phyloP scores from a whole-genome alignment of 2,329 filamentous ascomycete genomes.

The Epichloe gansuensis region DNA sequence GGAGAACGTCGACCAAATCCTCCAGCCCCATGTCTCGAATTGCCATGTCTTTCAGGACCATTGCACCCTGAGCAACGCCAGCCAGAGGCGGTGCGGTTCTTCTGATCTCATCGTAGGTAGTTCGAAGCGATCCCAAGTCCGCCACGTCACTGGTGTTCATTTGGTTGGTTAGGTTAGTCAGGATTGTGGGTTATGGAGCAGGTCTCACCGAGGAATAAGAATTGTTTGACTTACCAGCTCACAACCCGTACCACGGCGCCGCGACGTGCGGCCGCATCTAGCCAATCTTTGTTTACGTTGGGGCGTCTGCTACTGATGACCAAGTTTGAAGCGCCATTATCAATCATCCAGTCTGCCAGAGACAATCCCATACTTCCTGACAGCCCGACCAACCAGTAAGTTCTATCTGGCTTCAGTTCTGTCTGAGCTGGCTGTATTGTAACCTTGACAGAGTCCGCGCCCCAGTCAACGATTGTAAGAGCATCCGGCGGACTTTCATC shows the following conservation, averaged over 20 bases:
- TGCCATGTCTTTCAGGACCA: constrained; percentile 28
- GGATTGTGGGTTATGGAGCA: too few relatives aligned
- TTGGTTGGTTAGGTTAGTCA: too few relatives aligned
- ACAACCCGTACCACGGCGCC: not conserved
- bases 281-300: not conserved
- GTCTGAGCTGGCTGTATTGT: constrained; percentile 3
- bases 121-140: constrained; percentile 2
- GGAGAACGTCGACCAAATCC: constrained; percentile 13
- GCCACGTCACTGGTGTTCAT: constrained; percentile 4
- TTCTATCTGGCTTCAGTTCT: constrained; percentile 6
- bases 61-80: constrained; percentile 31
- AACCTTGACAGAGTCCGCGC: constrained; percentile 7
- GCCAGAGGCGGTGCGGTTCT: constrained; percentile 21
- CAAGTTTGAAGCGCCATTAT: constrained; percentile 12
- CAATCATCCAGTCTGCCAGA: constrained; percentile 24
- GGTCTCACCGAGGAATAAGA: too few relatives aligned
- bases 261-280: not conserved
- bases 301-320: constrained; percentile 1
- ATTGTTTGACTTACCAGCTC: not conserved
- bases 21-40: constrained; percentile 18
- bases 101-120: constrained; percentile 9
- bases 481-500: not conserved
- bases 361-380: constrained; percentile 23
- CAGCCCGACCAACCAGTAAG: constrained; percentile 21
- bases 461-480: not conserved